phyloP scores from a whole-genome alignment of 2,329 filamentous ascomycete genomes.

The Penicillium sp. region DNA sequence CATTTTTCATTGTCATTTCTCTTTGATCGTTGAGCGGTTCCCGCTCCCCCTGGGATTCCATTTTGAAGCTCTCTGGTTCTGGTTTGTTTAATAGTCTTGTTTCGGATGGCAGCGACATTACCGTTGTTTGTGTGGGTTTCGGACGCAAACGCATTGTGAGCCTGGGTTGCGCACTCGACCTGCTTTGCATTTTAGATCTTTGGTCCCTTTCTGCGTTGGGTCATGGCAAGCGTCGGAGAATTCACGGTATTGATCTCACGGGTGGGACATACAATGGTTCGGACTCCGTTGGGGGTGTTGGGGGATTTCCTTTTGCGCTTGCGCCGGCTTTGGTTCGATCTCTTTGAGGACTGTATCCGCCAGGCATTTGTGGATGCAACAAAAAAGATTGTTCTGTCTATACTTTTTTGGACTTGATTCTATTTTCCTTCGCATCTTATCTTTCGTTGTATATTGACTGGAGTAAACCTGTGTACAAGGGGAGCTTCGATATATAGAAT shows the following conservation, averaged over 20 bases:
- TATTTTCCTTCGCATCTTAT: slow-evolving; percentile 3
- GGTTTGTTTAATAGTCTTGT: slow-evolving; percentile 12
- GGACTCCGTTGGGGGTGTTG: slow-evolving; percentile 42
- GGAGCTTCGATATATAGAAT: slow-evolving; percentile 3
- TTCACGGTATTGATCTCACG: slow-evolving; percentile 40
- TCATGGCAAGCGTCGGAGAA: slow-evolving; percentile 41
- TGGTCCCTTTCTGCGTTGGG: slow-evolving; percentile 36
- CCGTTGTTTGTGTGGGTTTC: slow-evolving; percentile 17
- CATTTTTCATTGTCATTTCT: slow-evolving; percentile 11
- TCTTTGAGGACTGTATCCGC: slow-evolving; percentile 25
- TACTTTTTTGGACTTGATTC: slow-evolving; percentile 17
- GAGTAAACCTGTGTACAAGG: neutral
- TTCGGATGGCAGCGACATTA: slow-evolving; percentile 16
- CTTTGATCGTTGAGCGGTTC: slow-evolving; percentile 22
- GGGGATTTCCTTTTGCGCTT: slow-evolving; percentile 39
- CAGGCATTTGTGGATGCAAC: slow-evolving; percentile 33
- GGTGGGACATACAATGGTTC: slow-evolving; percentile 40
- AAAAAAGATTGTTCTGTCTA: slow-evolving; percentile 34
- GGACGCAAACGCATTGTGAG: slow-evolving; percentile 24
- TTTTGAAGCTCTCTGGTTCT: slow-evolving; percentile 12
- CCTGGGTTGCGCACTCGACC: slow-evolving; percentile 25
- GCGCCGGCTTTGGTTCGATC: slow-evolving; percentile 25
- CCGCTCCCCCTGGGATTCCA: slow-evolving; percentile 18
- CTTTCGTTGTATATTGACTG: slow-evolving; percentile 8
- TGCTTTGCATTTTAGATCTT: slow-evolving; percentile 34